Evolutionary conservation across 345 rosid species (phyloP), one percentile per base, ranked within the genome.

Genomic region (Brassica incana): DNA sequence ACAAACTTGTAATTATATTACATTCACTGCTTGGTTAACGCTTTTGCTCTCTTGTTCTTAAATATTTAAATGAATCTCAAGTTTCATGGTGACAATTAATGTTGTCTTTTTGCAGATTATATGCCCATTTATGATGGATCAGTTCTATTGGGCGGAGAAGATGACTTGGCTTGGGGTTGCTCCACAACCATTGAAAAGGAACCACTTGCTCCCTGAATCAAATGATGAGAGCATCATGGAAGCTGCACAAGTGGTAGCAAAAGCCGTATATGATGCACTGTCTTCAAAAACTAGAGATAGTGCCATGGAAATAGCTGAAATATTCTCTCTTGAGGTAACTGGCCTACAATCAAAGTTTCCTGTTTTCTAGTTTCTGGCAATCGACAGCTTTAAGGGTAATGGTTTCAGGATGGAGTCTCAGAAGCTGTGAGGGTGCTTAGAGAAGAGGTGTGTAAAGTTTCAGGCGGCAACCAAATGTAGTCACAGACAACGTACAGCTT

Each of bases 61-160:
- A 23, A 23, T 1, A 23, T 23, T 23, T 23, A 23, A 23, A 23
- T 23, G 25, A 23, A 23, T 23, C 25, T 23, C 25, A 23, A 23
- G 25, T 23, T 23, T 23, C 25, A 23, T 23, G 25, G 25, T 23
- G 25, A 23, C 25, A 23, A 23, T 23, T 23, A 60, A 33, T 73
- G 14, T 64, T 56, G 15, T 62, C 3, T 62, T 29, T 62, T 0
- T 15, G 82, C 87, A 94, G 97, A 90, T 92, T 72, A 30, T 94
- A 52, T 89, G 97, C 78, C 97, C 98, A 10, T 94, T 94, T 85
- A 74, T 94, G 86, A 48, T 92, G 82, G 97, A 94, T 77, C 97
- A 94, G 79, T 94, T 94, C 82, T 94, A 94, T 75, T 92, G 98
- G 97, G 98, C 97, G 48, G 97, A 92, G 78, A 88, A 87, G 80